Base-by-base conservation (phyloP, 805 yeast species). In the Candida palmyrensis region DNA sequence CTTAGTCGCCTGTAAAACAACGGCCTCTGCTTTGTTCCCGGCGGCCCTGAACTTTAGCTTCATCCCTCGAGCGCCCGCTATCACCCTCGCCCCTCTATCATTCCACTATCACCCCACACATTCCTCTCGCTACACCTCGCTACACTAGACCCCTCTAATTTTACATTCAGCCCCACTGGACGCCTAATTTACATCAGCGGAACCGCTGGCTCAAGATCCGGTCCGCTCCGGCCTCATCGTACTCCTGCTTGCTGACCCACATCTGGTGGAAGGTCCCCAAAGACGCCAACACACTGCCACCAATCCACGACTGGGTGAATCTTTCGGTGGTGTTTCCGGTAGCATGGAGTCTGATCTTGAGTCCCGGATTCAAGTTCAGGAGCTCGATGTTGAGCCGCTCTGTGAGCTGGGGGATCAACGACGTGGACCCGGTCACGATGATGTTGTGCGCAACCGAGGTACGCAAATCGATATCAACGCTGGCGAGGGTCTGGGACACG, bases 191-290 rank as follows among this genome's bases (percentile, higher is more conserved):
- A n/a, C n/a, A n/a, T 42, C 41, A 88, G 60, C 95, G 79, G 59
- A 88, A 88, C 60, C 96, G 72, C 56, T 82, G 90, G 36, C 75
- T 75, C 37, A 86, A 71, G 36, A 89, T 68, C 53, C 87, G 76
- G 36, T 85, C 92, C 9, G 79, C 78, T 5, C 97, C 97, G 17
- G 79, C 86, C 56, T 89, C 96, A 40, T 85, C 87, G 47, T 81
- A 84, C 57, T 89, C 97, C 43, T 75, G 76, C 49, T 78, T 80
- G 26, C 89, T 82, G 2, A 89, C 95, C 96, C 96, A 89, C 61
- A 84, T 64, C 57, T 89, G 97, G 56, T 89, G 97, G 69, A 89
- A 89, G 2, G 96, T 85, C 21, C 97, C 97, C 46, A 89, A 68
- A 33, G 92, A 80, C 5, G 95, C 78, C 36, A 89, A 63, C 24